Conservation (phyloP, 2,329 filamentous ascomycete species). For the Neonectria coccinea region DNA sequence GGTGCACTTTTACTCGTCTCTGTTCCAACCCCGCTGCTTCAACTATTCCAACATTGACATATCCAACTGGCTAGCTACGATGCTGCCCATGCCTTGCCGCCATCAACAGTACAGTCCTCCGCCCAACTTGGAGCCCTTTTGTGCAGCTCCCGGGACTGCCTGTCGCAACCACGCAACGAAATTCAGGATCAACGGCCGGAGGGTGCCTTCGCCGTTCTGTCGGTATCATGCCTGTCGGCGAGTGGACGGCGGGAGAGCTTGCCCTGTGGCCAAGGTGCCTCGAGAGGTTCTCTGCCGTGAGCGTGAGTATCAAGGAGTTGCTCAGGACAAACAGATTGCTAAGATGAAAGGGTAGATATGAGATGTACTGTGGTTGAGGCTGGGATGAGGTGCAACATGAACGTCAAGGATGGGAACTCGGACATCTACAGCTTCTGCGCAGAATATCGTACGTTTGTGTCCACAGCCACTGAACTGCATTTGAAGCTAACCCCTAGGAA, state of each 20-base stretch:
- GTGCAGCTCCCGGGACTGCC: slow-evolving; percentile 39
- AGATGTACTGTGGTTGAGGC: slow-evolving; percentile 40
- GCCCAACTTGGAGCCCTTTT: slow-evolving; percentile 17
- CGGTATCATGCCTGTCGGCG: slow-evolving; percentile 43
- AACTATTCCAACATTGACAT: neutral
- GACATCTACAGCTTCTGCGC: slow-evolving; percentile 38
- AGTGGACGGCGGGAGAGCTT: slow-evolving; percentile 39
- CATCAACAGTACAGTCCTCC: neutral
- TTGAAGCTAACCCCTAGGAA: slow-evolving; percentile 13
- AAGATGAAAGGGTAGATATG: slow-evolving; percentile 33
- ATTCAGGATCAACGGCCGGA: slow-evolving; percentile 33
- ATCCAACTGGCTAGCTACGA: neutral
- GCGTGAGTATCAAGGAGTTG: slow-evolving; percentile 34
- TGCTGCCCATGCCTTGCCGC: neutral
- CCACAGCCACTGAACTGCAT: too few species aligned
- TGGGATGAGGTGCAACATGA: slow-evolving; percentile 39
- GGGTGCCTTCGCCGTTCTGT: slow-evolving; percentile 39
- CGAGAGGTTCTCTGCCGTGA: slow-evolving; percentile 38
- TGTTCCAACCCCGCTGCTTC: neutral
- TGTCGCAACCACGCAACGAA: slow-evolving; percentile 35
- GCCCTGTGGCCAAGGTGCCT: slow-evolving; percentile 39
- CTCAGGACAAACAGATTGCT: slow-evolving; percentile 1
- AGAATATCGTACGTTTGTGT: slow-evolving; percentile 39
- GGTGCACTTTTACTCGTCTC: neutral
- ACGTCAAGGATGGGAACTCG: slow-evolving; percentile 37